A percentile compares a stretch with the other conserved stretches of the same genome.
phyloP scores from a whole-genome alignment of 2,329 filamentous ascomycete genomes.

The Cercospora nicotianae region DNA sequence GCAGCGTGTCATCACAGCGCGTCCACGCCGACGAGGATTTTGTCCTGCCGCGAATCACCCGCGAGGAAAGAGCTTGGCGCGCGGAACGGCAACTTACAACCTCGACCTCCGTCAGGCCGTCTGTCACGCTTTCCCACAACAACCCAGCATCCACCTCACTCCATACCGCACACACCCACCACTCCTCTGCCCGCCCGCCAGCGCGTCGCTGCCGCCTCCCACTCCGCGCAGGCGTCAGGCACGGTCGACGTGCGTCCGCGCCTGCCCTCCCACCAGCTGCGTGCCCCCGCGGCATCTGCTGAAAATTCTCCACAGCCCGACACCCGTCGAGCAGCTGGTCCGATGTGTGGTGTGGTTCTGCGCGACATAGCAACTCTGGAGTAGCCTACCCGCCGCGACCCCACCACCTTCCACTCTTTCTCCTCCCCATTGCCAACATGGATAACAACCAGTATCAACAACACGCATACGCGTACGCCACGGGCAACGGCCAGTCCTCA shows the following conservation, averaged over 20 bases:
- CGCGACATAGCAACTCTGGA: constrained; percentile 15
- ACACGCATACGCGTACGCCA: constrained; percentile 13
- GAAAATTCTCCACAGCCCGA: constrained; percentile 10
- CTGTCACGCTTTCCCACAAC: constrained; percentile 5
- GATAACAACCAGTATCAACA: constrained; percentile 19
- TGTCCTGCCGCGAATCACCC: background rate
- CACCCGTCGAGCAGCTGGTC: constrained; percentile 1
- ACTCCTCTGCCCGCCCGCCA: background rate
- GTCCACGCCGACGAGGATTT: background rate
- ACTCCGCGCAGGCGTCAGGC: background rate
- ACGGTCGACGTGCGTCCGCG: constrained; percentile 9
- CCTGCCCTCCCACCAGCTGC: background rate
- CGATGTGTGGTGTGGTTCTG: constrained; percentile 10
- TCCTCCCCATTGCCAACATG: constrained; percentile 12
- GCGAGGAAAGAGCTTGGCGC: background rate
- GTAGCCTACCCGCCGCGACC: constrained; percentile 3
- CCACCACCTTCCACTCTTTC: constrained; percentile 7
- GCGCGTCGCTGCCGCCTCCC: constrained; percentile 1
- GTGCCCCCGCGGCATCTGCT: background rate
- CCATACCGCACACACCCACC: background rate
- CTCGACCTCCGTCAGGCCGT: constrained; percentile 1
- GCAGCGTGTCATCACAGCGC: constrained; percentile 1
- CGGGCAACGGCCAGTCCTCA: constrained; percentile 26
- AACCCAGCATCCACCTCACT: constrained; percentile 5
- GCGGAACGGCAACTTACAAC: background rate